Conservation (phyloP, 306 rosid species). For the Begonia loranthoides region DNA sequence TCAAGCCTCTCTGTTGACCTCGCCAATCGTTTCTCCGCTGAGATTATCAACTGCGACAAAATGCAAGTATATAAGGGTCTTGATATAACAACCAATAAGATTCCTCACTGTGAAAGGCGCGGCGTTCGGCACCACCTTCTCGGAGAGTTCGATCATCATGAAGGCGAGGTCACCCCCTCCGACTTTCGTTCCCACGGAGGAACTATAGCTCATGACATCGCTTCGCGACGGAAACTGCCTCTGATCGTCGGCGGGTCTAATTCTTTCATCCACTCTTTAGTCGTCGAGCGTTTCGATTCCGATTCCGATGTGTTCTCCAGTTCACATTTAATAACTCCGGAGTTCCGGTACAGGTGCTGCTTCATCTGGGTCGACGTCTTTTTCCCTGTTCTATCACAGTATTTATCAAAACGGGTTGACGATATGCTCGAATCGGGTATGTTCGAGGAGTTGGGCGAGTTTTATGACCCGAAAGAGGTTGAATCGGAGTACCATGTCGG, state of each 20-base stretch:
- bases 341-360: constrained; percentile 64
- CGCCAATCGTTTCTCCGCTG: constrained; percentile 47
- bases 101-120: constrained; percentile 35
- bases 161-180: constrained; percentile 36
- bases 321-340: constrained; percentile 12
- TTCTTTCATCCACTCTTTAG: constrained; percentile 63
- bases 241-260: constrained; percentile 78
- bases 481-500: constrained; percentile 23
- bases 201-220: constrained; percentile 18
- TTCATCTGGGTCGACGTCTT: constrained; percentile 83
- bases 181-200: constrained; percentile 43
- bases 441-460: constrained; percentile 68
- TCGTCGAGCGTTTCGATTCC: constrained; percentile 35
- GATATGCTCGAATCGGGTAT: constrained; percentile 80
- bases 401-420: constrained; percentile 57
- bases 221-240: constrained; percentile 33
- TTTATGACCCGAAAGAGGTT: constrained; percentile 25
- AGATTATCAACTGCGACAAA: constrained; percentile 80
- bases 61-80: constrained; percentile 76
- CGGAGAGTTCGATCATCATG: constrained; percentile 36
- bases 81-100: constrained; percentile 82
- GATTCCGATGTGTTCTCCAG: constrained; percentile 23
- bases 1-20: constrained; percentile 75
- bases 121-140: constrained; percentile 68
- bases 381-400: constrained; percentile 29